Percentiles rank a stretch among this genome's conserved stretches.
Conservation (phyloP, 306 rosid species). For the Prunus mira region DNA sequence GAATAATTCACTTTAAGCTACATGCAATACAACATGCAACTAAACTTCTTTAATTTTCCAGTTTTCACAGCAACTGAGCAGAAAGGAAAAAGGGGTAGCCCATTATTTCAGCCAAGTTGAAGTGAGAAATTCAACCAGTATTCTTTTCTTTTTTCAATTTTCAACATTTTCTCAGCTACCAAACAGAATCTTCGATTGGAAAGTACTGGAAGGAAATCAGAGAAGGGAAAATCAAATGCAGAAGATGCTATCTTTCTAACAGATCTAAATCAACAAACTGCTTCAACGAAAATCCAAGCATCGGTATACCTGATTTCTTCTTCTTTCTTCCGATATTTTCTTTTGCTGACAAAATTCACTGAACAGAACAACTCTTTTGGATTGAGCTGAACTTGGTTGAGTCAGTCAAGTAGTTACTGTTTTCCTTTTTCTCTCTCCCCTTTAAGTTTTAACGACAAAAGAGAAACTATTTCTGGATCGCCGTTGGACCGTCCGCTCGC, state of each 20-base stretch:
- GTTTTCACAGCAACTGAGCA: background rate
- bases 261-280: background rate
- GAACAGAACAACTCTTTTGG: background rate
- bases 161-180: background rate
- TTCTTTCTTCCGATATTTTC: background rate
- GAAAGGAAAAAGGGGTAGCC: constrained; percentile 9
- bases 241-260: background rate
- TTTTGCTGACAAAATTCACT: background rate
- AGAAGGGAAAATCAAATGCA: background rate
- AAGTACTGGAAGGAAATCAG: background rate
- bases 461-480: background rate
- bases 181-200: background rate
- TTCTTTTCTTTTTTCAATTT: background rate
- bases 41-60: background rate
- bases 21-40: background rate
- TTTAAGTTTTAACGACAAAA: background rate
- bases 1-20: background rate
- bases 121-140: background rate
- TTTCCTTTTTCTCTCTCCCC: too few species aligned
- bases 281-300: background rate
- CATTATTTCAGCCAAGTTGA: background rate
- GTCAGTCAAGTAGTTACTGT: too few species aligned
- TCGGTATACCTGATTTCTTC: background rate
- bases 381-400: background rate
- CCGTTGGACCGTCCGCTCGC: background rate